A percentile compares a stretch with the other conserved stretches of the same genome.
Conservation (phyloP, 805 yeast species). For the Metschnikowia kunwiensis region DNA sequence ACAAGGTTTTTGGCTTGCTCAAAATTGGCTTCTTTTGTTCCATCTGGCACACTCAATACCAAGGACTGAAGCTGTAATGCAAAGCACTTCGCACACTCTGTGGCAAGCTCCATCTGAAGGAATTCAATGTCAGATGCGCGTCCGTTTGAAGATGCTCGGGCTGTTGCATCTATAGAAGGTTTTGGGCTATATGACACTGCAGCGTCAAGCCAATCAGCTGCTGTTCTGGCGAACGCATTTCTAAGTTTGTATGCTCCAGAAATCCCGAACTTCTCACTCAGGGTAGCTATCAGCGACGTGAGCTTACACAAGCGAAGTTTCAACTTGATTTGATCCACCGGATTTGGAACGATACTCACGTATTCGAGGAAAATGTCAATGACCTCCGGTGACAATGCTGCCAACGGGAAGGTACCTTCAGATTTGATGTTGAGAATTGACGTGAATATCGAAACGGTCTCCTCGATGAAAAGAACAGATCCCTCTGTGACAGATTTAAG, state of each 20-base stretch:
- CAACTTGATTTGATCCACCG: slow-evolving; percentile 32
- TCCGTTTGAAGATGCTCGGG: slow-evolving; percentile 9
- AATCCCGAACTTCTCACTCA: slow-evolving; percentile 32
- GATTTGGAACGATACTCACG: slow-evolving; percentile 27
- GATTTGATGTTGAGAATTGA: slow-evolving; percentile 32
- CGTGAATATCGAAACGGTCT: slow-evolving; percentile 45
- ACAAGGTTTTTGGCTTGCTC: slow-evolving; percentile 55
- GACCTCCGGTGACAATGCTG: slow-evolving; percentile 30
- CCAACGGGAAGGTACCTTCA: slow-evolving; percentile 36
- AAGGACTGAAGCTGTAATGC: slow-evolving; percentile 53
- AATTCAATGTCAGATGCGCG: slow-evolving; percentile 41
- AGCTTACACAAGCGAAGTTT: slow-evolving; percentile 45
- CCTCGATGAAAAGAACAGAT: slow-evolving; percentile 44
- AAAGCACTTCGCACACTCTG: slow-evolving; percentile 60
- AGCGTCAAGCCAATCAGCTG: slow-evolving; percentile 53
- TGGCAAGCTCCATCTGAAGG: slow-evolving; percentile 56
- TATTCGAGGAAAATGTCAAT: slow-evolving; percentile 27
- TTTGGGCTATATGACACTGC: slow-evolving; percentile 41
- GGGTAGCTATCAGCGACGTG: slow-evolving; percentile 32
- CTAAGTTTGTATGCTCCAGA: slow-evolving; percentile 47
- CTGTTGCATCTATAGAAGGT: neutral
- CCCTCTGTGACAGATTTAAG: slow-evolving; percentile 26
- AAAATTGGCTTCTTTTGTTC: slow-evolving; percentile 50
- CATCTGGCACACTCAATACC: slow-evolving; percentile 58
- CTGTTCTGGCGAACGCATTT: slow-evolving; percentile 45